Evolutionary conservation across 345 rosid species (phyloP).

Genomic region (Acer saccharum): DNA sequence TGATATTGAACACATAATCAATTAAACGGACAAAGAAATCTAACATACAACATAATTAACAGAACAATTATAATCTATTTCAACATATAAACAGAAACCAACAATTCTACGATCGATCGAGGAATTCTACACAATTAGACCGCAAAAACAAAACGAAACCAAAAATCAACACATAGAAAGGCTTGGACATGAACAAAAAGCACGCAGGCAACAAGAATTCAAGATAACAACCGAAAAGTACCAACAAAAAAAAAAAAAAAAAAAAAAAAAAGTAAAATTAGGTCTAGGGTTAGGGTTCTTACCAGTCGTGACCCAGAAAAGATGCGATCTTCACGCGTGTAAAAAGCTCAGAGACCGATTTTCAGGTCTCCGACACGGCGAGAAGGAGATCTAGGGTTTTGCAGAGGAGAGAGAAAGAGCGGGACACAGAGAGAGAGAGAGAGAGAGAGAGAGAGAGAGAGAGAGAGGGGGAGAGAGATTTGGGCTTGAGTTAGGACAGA

Average conservation of each 20-base stretch:
- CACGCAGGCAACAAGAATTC: neutral
- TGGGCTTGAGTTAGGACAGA: slow-evolving; percentile 51
- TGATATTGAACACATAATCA: neutral
- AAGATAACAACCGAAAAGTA: neutral
- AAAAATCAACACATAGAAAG: neutral
- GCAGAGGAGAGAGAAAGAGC: slow-evolving; percentile 20
- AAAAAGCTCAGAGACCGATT: slow-evolving; percentile 19
- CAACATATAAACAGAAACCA: neutral
- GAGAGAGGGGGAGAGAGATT: slow-evolving; percentile 11
- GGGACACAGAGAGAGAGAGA: neutral
- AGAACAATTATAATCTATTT: neutral
- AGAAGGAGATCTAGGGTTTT: slow-evolving; percentile 42
- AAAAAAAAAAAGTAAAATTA: neutral
- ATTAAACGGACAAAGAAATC: neutral
- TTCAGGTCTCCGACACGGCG: slow-evolving; percentile 12
- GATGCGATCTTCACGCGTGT: slow-evolving; percentile 16
- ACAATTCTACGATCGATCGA: neutral
- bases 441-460: slow-evolving; percentile 11
- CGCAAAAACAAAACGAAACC: neutral
- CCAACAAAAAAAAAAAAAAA: neutral
- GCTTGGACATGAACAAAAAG: no score
- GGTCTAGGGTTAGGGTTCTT: slow-evolving; percentile 10
- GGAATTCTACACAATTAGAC: neutral
- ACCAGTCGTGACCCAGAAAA: slow-evolving; percentile 12
- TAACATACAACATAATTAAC: neutral